Percentiles rank a stretch among this genome's conserved stretches.
phyloP scores from a whole-genome alignment of 495 filamentous ascomycete species.

The Podospora fimiseda region DNA sequence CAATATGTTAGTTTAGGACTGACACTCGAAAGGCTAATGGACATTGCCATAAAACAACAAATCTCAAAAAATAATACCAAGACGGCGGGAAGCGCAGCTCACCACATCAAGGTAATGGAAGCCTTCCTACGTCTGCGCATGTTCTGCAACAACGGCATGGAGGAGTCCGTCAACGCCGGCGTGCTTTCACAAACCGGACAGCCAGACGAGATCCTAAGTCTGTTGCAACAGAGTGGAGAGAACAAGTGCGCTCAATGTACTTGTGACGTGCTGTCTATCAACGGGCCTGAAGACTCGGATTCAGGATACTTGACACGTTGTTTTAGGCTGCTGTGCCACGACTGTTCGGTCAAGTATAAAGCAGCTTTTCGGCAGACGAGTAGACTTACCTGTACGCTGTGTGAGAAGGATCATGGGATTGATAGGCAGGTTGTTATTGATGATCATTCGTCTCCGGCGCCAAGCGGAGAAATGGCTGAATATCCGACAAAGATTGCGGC shows the following conservation, averaged over 20 bases:
- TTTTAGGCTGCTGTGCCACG: not conserved
- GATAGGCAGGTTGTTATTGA: not conserved
- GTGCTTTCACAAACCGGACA: not conserved
- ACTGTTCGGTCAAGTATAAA: not conserved
- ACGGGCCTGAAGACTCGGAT: not conserved
- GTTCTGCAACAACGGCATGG: slow-evolving; percentile 7
- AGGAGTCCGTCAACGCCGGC: not conserved
- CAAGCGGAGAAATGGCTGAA: not conserved
- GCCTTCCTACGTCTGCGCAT: slow-evolving; percentile 2
- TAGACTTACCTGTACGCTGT: not conserved
- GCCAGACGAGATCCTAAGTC: slow-evolving; percentile 4
- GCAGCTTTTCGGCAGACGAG: not conserved
- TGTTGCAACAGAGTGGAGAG: slow-evolving; percentile 1
- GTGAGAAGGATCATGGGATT: not conserved
- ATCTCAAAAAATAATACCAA: too few species aligned
- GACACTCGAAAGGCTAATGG: not conserved
- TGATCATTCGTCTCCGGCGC: not conserved
- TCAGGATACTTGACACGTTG: not conserved
- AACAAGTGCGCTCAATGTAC: not conserved
- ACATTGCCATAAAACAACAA: not conserved
- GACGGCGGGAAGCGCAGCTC: too few species aligned
- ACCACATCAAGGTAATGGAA: slow-evolving; percentile 1
- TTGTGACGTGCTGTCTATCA: not conserved
- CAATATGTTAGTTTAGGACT: not conserved
- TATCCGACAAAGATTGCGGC: not conserved